phyloP scores from a whole-genome alignment of 2,329 filamentous ascomycete genomes.

The Rhinocladiella similis region DNA sequence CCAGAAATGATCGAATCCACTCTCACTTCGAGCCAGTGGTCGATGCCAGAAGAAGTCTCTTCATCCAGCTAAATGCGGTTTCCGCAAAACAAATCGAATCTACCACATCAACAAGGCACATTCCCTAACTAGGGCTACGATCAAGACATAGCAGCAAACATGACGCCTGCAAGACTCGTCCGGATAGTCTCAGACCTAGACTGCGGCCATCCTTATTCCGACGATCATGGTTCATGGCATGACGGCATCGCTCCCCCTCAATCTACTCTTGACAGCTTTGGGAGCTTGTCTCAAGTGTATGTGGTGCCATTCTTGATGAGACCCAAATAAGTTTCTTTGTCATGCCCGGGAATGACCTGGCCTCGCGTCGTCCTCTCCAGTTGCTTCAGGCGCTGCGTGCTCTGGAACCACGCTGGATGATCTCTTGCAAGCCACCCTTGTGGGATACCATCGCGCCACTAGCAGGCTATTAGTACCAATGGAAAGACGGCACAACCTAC shows the following conservation, averaged over 20 bases:
- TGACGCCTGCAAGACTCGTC: too few species aligned
- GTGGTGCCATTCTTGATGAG: slow-evolving; percentile 18
- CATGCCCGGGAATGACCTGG: slow-evolving; percentile 27
- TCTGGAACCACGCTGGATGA: slow-evolving; percentile 28
- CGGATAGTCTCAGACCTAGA: too few species aligned
- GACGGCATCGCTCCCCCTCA: too few species aligned
- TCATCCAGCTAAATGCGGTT: slow-evolving; percentile 1
- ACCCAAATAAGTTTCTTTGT: slow-evolving; percentile 27
- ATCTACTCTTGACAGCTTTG: not conserved
- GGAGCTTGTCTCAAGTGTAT: slow-evolving; percentile 16
- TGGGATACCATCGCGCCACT: slow-evolving; percentile 30
- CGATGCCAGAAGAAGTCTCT: slow-evolving; percentile 16
- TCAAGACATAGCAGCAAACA: too few species aligned
- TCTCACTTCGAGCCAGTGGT: slow-evolving; percentile 20
- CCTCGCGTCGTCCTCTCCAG: slow-evolving; percentile 26
- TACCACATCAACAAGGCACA: too few species aligned
- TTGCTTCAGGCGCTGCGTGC: slow-evolving; percentile 28
- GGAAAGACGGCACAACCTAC: not conserved
- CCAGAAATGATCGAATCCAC: slow-evolving; percentile 13
- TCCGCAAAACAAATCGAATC: too few species aligned
- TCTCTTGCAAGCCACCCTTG: slow-evolving; percentile 30
- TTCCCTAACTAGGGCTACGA: too few species aligned
- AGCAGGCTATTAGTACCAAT: not conserved
- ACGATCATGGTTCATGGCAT: too few species aligned
- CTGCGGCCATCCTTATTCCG: too few species aligned